Evolutionary conservation across 768 basidiomycete genomes (phyloP), one percentile per base, ranked within the genome.

Genomic region (Porpolomopsis calyptriformis): DNA sequence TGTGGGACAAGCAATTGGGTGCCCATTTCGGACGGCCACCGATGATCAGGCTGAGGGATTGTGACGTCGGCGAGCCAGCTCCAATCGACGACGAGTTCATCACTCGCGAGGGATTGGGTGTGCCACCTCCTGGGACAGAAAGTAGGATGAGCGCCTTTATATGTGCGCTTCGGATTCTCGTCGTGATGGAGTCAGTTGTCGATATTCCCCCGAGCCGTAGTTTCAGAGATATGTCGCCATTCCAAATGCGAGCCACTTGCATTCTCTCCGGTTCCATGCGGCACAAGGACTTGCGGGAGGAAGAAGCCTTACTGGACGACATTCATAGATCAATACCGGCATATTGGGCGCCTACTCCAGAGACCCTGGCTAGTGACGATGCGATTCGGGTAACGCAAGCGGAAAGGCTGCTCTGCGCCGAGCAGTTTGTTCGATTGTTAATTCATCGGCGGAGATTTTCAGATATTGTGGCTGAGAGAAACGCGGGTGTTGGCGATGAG

Each of bases 1-100:
- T 88, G 41, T 94, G 92, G 92, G 92, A 96, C 64, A 94, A 96
- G 64, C 91, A 93, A 57, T 78, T 91, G 5, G 71, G 79, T 9
- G 84, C 86, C 48, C 84, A 89, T 62, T 93, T 94, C 60, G 91
- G 92, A 20, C 72, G 91, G 20, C 91, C 91, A 25, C 80, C 90
- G 2, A 76, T 92, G 71, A 73, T 96, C 53, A 76, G 90, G 38
- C 64, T 93, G 50, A 73, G 87, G 51, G 91, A 94, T 59, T 92
- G 89, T 63, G 91, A 96, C 57, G 84, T 92, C n/a, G 74, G 78
- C 4, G 92, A 93, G 59, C 89, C 90, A 2, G 65, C 80, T 4
- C 71, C 85, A 16, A 77, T 92, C 16, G 92, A 93, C 58, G 92
- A 96, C 60, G 91, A 96, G 59, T 85, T 74, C 60, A 83, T 94